Evolutionary conservation across 2,329 filamentous ascomycete genomes (phyloP).

Genomic region (Rhexocercosporidium sp.): DNA sequence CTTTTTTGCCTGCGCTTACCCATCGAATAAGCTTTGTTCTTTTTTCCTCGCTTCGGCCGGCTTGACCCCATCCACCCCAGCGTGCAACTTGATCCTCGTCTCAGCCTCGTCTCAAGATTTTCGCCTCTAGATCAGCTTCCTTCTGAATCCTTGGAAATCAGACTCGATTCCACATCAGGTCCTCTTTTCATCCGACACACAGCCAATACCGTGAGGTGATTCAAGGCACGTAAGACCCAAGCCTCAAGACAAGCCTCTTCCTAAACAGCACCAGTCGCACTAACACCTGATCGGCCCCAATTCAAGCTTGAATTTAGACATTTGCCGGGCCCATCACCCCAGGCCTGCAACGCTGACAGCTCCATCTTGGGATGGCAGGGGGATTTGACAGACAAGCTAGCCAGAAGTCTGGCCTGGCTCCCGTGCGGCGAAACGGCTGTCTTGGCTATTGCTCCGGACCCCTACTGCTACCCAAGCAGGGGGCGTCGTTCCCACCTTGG

Average conservation of each 20-base stretch:
- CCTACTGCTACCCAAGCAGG: neutral
- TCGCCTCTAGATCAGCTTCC: slow-evolving; percentile 6
- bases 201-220: slow-evolving; percentile 16
- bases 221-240: neutral
- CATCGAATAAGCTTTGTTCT: slow-evolving; percentile 4
- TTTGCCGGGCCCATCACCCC: slow-evolving; percentile 8
- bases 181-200: slow-evolving; percentile 1
- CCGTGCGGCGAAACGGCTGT: slow-evolving; percentile 24
- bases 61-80: neutral
- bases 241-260: slow-evolving; percentile 17
- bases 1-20: slow-evolving; percentile 7
- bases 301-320: slow-evolving; percentile 24
- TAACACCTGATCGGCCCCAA: slow-evolving; percentile 28
- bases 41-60: slow-evolving; percentile 2
- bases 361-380: slow-evolving; percentile 22
- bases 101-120: slow-evolving; percentile 25
- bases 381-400: slow-evolving; percentile 14
- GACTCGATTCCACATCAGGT: neutral
- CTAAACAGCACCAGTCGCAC: slow-evolving; percentile 31
- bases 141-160: neutral
- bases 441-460: neutral
- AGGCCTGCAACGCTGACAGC: slow-evolving; percentile 26
- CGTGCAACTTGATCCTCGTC: slow-evolving; percentile 12
- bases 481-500: slow-evolving; percentile 12
- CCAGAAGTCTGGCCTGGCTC: slow-evolving; percentile 1